Conservation (phyloP, 208 protist genomes). For the Wallacemonas rigidus region DNA sequence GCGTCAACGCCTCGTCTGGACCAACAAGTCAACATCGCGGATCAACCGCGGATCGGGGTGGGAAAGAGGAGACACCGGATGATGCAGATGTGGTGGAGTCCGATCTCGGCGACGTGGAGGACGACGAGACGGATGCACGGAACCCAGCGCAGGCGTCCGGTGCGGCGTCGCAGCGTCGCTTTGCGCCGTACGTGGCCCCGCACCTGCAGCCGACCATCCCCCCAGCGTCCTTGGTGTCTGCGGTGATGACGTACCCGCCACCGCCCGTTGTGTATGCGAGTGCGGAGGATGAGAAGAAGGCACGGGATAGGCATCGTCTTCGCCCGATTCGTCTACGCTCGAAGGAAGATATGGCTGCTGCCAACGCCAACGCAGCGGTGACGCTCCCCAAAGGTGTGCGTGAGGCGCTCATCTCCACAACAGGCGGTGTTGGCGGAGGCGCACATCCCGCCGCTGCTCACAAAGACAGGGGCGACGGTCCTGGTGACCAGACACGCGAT, state of each 20-base stretch:
- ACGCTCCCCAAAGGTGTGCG: background rate
- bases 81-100: too few relatives aligned
- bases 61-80: too few relatives aligned
- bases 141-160: background rate
- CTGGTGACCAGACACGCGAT: too few relatives aligned
- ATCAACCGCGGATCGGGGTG: too few relatives aligned
- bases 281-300: slow-evolving; percentile 4
- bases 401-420: slow-evolving; percentile 14
- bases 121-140: background rate
- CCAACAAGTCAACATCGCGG: too few relatives aligned
- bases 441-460: background rate
- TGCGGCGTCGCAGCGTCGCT: background rate
- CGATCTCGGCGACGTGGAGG: background rate
- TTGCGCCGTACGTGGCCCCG: slow-evolving; percentile 3
- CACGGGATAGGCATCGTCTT: background rate
- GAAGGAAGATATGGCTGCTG: background rate
- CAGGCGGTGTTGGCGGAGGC: background rate
- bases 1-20: too few relatives aligned
- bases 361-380: background rate
- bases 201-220: background rate
- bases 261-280: slow-evolving; percentile 8
- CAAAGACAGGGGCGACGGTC: background rate
- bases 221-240: background rate
- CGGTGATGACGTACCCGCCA: slow-evolving; percentile 7
- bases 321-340: background rate